Evolutionary conservation across 768 basidiomycete genomes (phyloP), one percentile per base, ranked within the genome.

Genomic region (Saitozyma podzolica): DNA sequence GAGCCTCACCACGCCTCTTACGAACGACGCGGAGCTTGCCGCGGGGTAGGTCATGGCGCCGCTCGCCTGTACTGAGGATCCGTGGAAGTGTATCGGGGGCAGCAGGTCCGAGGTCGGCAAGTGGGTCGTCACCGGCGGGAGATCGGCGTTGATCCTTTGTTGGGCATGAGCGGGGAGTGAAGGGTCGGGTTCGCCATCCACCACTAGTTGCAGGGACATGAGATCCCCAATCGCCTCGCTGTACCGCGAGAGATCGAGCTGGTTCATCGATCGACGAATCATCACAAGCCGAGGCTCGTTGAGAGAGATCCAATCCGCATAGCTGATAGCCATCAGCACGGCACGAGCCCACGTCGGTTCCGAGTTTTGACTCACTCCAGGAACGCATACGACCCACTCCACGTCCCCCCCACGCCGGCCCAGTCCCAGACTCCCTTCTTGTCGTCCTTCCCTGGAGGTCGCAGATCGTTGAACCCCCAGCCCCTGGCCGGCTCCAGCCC

Each of bases 361-460:
- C 37, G 40, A 42, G 39, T 43, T 52, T 14, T 5, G 16, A 53
- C 60, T 59, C 51, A 78, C 69, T 79, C 78, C 29, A 79, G 54
- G 61, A 79, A 79, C 19, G 78, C 76, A 64, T 79, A 79, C 2
- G 71, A 72, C n/a, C 78, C 78, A 39, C 65, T 64, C 78, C 78
- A 77, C 1, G 49, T 29, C 0, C 78, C 76, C 42, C 66, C 59
- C 0, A 79, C 71, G 9, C 66, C 74, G 9, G 76, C 78, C 78
- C 78, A 79, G 59, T 79, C 78, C 69, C 65, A 68, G 0, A 72
- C 47, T 37, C 69, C 67, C 8, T 50, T 68, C 1, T 70, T 61
- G 1, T 49, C 64, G 20, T 72, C 50, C 54, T 62, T 61, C 5
- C 42, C 57, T 17, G 73, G 72, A 51, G 62, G 47, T 20, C 50